Evolutionary conservation across 768 basidiomycete genomes (phyloP), one percentile per base, ranked within the genome.

Genomic region (Hygrophorus russula): DNA sequence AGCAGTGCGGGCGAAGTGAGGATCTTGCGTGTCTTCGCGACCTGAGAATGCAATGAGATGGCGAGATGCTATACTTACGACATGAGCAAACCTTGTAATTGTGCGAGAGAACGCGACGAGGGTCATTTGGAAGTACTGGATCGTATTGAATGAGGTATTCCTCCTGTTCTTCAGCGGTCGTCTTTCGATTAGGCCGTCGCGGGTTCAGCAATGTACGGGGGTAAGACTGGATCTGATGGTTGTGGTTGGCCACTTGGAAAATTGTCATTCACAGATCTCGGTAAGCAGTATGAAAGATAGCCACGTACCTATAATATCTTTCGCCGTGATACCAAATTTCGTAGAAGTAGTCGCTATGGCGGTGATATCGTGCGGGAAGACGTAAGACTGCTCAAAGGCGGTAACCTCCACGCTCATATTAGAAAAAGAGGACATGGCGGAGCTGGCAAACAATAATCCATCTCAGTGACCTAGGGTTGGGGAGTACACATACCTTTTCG

Each of bases 131-230:
- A 3, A 96, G 48, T 1, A 91, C 53, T 0, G 89, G 76, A 3
- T 96, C 91, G 57, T 94, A 97, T 34, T 83, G 76, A 29, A 89
- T 61, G 3, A 98, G 72, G 64, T 78, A 76, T 58, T 96, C 94
- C 52, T 96, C 93, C 51, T 73, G 68, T 51, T 98, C 90, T 50
- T 78, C 71, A 1, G 69, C 64, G 2, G 87, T 86, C 0, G 79
- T 75, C 58, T 90, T 90, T 6, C 73, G 64, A 28, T 71, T 72
- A 1, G 91, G 88, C 43, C 94, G 66, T 5, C 94, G 76, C 0
- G 94, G 91, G 55, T 98, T 79, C 20, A 98, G 65, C 14, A 87
- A 51, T 10, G 80, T 68, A 18, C 80, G 73, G 0, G 86, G 79
- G 46, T 94, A 71, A 0, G 80, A 72, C 32, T 83, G 76, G 24